These are phyloP conservation scores for Aspergillus carlsbadensis DNA, from an alignment of 495 filamentous ascomycete genomes.

Conservation along the genomic window DNA sequence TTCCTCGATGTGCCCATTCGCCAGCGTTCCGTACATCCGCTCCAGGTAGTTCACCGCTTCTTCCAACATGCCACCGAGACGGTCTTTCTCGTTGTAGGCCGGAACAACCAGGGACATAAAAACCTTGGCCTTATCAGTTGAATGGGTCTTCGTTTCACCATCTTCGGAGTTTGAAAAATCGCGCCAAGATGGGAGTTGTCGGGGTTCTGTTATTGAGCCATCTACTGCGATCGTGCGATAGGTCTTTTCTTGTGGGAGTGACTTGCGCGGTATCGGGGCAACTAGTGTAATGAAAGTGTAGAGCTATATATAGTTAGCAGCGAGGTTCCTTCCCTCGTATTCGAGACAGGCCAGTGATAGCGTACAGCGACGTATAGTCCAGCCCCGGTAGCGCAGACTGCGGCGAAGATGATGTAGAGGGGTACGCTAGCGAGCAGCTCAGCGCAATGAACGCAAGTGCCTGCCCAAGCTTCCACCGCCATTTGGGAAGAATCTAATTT, in stretches of 20 bases:
- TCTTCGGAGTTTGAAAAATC: slow-evolving; percentile 61
- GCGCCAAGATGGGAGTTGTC: slow-evolving; percentile 79
- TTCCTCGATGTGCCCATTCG: slow-evolving; percentile 17
- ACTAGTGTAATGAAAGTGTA: slow-evolving; percentile 69
- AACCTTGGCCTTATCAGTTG: slow-evolving; percentile 52
- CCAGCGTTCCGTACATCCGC: slow-evolving; percentile 61
- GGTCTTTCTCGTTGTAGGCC: slow-evolving; percentile 89
- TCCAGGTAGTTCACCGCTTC: slow-evolving; percentile 89
- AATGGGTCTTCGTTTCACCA: slow-evolving; percentile 18
- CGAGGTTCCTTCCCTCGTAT: not conserved
- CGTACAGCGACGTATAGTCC: slow-evolving; percentile 43
- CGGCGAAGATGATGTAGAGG: slow-evolving; percentile 27
- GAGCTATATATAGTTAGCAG: slow-evolving; percentile 46
- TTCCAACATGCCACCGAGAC: slow-evolving; percentile 78
- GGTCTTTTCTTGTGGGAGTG: slow-evolving; percentile 77
- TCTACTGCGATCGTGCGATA: slow-evolving; percentile 72
- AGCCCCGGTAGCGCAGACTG: slow-evolving; percentile 28
- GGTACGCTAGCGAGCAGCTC: slow-evolving; percentile 30
- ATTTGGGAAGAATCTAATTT: slow-evolving; percentile 23
- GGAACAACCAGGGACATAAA: slow-evolving; percentile 89
- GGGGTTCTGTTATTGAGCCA: slow-evolving; percentile 56
- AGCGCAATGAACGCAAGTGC: slow-evolving; percentile 38
- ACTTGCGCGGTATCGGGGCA: slow-evolving; percentile 76
- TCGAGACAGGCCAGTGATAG: slow-evolving; percentile 2
- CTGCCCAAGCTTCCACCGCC: slow-evolving; percentile 30